Evolutionary conservation across 768 basidiomycete genomes (phyloP), one percentile per base, ranked within the genome.

Genomic region (Goffeauzyma gilvescens): DNA sequence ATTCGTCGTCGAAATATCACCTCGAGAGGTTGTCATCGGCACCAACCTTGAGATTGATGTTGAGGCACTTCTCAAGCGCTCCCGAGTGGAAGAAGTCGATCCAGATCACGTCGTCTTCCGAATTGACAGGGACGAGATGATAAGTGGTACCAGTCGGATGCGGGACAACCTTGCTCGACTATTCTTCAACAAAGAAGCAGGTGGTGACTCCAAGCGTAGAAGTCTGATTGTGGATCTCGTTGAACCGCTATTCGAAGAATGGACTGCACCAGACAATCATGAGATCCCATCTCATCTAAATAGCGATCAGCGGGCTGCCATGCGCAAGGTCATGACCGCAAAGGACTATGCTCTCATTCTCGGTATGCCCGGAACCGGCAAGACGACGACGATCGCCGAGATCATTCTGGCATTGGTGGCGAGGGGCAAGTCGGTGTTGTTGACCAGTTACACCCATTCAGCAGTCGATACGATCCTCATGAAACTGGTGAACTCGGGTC

Each of bases 301-400:
- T 54, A 50, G 62, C 1, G 76, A 75, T 42, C 93, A 98, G 65
- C 50, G 66, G 54, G 52, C 60, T 6, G 90, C 89, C 1, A 71
- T 90, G 60, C 62, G 65, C 17, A 80, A 76, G 53, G 82, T 79
- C 2, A 59, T 96, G 20, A 66, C 70, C 5, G 85, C 93, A 2
- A 67, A 73, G 44, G 87, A 98, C 60, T 98, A 95, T 58, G 79
- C 89, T 1, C 66, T 96, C 44, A 74, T 98, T 21, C 69, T 96
- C 6, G 93, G 93, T 13, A 95, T 96, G 93, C 93, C 93, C 6
- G 93, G 93, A 0, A 96, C 90, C 4, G 90, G 93, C 6, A 98
- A 98, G 66, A 93, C 90, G 32, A 90, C 86, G 1, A 81, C 93
- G 4, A 81, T 93, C 48, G 84, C 82, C 1, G 78, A 83, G 24